Conservation (phyloP, 2,329 filamentous ascomycete genomes). For the Raffaelea ambrosiae region DNA sequence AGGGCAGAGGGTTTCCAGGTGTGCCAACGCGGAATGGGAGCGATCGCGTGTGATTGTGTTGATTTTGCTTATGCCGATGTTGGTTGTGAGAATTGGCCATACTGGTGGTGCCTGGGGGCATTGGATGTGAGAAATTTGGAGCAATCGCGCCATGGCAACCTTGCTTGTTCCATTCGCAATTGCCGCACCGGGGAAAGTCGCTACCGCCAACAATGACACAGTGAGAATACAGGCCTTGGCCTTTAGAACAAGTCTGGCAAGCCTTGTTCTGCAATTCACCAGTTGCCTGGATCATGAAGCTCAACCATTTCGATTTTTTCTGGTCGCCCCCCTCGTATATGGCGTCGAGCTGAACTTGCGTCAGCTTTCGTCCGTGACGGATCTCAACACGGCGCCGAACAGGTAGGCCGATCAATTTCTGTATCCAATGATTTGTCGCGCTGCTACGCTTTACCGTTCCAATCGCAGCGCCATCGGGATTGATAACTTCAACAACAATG, state of each 20-base stretch:
- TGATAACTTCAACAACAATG: constrained; percentile 24
- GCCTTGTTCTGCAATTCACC: constrained; percentile 30
- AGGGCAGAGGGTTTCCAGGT: too few species aligned
- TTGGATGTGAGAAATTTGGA: neutral
- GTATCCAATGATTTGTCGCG: constrained; percentile 31
- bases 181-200: constrained; percentile 38
- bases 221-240: constrained; percentile 33
- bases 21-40: too few species aligned
- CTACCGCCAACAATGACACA: constrained; percentile 34
- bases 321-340: constrained; percentile 30
- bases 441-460: constrained; percentile 27
- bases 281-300: constrained; percentile 41
- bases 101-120: too few species aligned
- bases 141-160: constrained; percentile 16
- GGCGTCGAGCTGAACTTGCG: constrained; percentile 25
- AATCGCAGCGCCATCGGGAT: constrained; percentile 27
- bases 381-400: constrained; percentile 31
- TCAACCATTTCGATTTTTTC: constrained; percentile 38
- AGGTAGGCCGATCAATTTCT: constrained; percentile 25
- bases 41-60: neutral
- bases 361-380: constrained; percentile 32
- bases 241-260: constrained; percentile 32
- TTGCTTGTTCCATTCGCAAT: constrained; percentile 40
- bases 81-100: neutral
- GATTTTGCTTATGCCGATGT: neutral